phyloP scores from a whole-genome alignment of 345 rosid species.

The Rhodomyrtus tomentosa region DNA sequence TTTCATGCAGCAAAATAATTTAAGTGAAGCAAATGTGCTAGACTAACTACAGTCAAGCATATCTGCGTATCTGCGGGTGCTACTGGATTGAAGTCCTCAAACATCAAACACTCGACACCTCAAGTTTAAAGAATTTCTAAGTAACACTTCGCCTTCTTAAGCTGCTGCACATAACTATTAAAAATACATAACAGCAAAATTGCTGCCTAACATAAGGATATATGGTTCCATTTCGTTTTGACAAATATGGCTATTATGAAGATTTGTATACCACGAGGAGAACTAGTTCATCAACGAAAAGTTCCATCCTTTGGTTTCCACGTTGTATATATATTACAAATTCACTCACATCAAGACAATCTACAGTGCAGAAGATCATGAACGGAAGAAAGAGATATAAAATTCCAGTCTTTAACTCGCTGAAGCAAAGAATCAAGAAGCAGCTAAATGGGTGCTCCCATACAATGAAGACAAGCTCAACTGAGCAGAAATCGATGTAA shows the following conservation, averaged over 20 bases:
- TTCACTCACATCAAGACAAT: background rate
- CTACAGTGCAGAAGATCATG: background rate
- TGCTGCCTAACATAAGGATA: background rate
- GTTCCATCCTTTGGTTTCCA: background rate
- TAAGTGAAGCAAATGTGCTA: background rate
- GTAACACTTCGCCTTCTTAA: background rate
- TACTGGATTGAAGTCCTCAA: background rate
- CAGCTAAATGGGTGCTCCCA: background rate
- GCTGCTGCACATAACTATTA: background rate
- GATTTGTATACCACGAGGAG: background rate
- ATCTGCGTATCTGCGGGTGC: background rate
- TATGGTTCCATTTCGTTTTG: background rate
- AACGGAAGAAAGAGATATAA: background rate
- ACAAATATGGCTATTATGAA: background rate
- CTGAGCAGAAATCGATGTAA: background rate
- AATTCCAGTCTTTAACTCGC: background rate
- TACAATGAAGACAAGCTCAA: background rate
- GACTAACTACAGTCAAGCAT: background rate
- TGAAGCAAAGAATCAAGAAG: background rate
- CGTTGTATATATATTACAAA: background rate
- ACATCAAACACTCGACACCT: background rate
- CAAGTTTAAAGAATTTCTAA: background rate
- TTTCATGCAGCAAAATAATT: background rate
- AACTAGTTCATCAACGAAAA: background rate
- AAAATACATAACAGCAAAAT: background rate